phyloP scores from a whole-genome alignment of 495 filamentous ascomycete species.

The Penicillium paxilli region DNA sequence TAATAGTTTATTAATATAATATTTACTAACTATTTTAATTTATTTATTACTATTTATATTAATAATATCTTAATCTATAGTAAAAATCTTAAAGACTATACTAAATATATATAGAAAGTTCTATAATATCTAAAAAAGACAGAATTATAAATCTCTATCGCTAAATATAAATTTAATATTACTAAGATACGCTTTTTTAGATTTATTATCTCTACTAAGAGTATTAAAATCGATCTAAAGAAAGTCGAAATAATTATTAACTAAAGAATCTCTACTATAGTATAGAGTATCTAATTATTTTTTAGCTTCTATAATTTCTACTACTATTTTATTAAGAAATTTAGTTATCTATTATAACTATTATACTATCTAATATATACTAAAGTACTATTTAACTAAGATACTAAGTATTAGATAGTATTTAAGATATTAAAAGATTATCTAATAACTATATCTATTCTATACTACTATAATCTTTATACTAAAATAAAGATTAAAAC shows the following conservation, averaged over 20 bases:
- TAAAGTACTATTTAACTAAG: not conserved
- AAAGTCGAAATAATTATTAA: not conserved
- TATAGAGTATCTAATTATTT: not conserved
- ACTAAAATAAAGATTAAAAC: not conserved
- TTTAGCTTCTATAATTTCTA: not conserved
- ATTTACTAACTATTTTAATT: not conserved
- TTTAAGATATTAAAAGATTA: not conserved
- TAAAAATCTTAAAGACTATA: not conserved
- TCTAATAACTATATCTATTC: not conserved
- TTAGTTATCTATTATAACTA: not conserved
- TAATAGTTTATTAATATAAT: not conserved
- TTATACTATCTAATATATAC: not conserved
- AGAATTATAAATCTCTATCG: not conserved
- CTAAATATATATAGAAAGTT: not conserved
- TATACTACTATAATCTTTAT: not conserved
- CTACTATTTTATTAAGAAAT: not conserved
- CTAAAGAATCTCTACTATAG: not conserved
- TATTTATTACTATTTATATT: not conserved
- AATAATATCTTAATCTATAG: not conserved
- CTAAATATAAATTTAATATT: not conserved
- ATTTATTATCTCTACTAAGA: not conserved
- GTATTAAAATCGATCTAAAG: not conserved
- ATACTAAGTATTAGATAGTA: not conserved
- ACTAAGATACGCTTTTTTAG: not conserved
- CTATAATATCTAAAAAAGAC: not conserved